A percentile compares a stretch with the other conserved stretches of the same genome.
These are phyloP conservation scores for Fusarium phyllophilum DNA, from an alignment of 2,329 filamentous ascomycete species.

Conservation along the genomic window DNA sequence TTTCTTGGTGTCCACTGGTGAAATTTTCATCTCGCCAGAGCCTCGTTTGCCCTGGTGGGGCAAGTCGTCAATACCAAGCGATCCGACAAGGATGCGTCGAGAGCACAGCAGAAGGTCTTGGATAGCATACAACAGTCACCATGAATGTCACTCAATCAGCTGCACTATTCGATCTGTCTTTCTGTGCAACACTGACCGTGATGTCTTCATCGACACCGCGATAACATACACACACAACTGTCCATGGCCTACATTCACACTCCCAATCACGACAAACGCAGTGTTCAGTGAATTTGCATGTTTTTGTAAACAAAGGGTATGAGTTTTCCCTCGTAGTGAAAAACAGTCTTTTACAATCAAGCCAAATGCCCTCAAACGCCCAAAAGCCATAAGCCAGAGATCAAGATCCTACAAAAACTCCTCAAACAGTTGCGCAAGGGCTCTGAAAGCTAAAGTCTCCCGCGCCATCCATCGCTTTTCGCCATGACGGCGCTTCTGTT, in stretches of 20 bases:
- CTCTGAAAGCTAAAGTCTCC: slow-evolving; percentile 21
- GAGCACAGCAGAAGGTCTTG: neutral
- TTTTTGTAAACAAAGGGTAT: slow-evolving; percentile 47
- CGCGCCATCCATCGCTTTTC: slow-evolving; percentile 21
- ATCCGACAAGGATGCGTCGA: neutral
- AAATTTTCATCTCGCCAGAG: slow-evolving; percentile 34
- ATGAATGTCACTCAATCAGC: neutral
- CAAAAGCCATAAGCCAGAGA: slow-evolving; percentile 44
- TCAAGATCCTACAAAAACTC: slow-evolving; percentile 49
- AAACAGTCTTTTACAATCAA: slow-evolving; percentile 47
- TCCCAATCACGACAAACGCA: neutral
- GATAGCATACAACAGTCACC: neutral
- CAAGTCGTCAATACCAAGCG: neutral
- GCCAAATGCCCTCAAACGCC: slow-evolving; percentile 51
- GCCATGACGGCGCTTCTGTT: neutral
- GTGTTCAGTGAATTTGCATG: slow-evolving; percentile 36
- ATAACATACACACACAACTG: neutral
- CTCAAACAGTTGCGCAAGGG: slow-evolving; percentile 47
- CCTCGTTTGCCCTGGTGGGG: slow-evolving; percentile 44
- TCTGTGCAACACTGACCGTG: too few relatives aligned
- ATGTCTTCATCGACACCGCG: neutral
- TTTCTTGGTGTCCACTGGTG: slow-evolving; percentile 25
- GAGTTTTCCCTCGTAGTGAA: slow-evolving; percentile 44
- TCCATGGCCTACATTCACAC: neutral
- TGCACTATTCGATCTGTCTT: neutral